Evolutionary conservation across 1,284 basidiomycete genomes (phyloP).

Genomic region (Irpex rosettiformis): DNA sequence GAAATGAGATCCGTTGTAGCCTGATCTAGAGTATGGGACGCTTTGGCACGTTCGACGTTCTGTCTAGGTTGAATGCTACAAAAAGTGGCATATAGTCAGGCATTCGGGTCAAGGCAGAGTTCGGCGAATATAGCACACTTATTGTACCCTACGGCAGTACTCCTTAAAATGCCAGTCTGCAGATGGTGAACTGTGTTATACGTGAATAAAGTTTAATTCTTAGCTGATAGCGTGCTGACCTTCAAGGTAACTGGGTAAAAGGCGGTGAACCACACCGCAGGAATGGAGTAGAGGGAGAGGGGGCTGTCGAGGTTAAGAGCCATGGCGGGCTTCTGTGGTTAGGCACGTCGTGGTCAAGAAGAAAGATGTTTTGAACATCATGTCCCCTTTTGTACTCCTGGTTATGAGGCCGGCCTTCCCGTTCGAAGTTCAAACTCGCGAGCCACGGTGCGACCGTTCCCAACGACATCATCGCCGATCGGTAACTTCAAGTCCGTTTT

Average conservation of each 20-base stretch:
- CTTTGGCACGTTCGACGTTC: constrained; percentile 4
- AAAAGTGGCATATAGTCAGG: neutral
- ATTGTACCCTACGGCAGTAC: neutral
- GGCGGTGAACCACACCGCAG: constrained; percentile 12
- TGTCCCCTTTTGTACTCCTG: neutral
- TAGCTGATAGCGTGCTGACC: neutral
- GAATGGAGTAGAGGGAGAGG: constrained; percentile 14
- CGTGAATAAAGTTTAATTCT: neutral
- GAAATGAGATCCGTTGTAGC: neutral
- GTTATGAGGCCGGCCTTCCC: neutral
- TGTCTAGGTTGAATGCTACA: constrained; percentile 8
- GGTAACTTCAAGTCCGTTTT: too few species aligned
- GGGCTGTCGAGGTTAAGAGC: constrained; percentile 7
- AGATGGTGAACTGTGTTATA: neutral
- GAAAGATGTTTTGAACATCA: neutral
- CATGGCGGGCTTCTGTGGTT: neutral
- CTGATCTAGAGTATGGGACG: neutral
- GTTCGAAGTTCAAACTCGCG: too few species aligned
- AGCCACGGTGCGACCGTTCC: neutral
- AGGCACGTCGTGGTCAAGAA: neutral
- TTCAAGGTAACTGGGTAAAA: constrained; percentile 7
- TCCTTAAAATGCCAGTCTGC: neutral
- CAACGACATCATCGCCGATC: neutral
- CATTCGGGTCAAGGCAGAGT: neutral
- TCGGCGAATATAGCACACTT: constrained; percentile 2